Evolutionary conservation across 2,329 filamentous ascomycete species (phyloP), one percentile per base, ranked within the genome.

Genomic region (Apiospora phragmitis): DNA sequence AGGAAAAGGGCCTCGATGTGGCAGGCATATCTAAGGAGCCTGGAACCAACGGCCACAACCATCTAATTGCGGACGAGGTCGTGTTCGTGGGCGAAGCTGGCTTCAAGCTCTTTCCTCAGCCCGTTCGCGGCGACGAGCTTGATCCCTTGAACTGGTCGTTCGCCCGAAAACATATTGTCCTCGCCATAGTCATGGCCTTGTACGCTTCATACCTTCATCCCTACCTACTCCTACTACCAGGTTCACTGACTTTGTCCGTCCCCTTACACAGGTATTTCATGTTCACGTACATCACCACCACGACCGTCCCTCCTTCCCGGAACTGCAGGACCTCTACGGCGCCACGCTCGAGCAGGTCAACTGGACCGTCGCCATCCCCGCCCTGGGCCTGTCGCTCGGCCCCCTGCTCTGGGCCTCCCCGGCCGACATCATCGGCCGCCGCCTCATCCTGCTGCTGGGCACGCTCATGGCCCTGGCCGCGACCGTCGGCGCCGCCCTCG

Each of bases 241-340:
- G 1, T 45, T 45, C 43, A 12, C 21, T 62, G 55, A 62, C 32
- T 26, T 3, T 35, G 38, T 35, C 16, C 11, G 1, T 11, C 51
- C 26, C 14, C 11, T 45, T 2, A 8, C n/a, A 12, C 69, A 86
- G 85, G 72, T 88, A 88, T 74, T 89, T 89, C 74, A 79, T 89
- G 72, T 88, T 89, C 79, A 89, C 87, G 21, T 89, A 88, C 78
- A 82, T 89, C 71, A 89, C 87, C 0, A 89, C 87, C 1, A 87
- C 85, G 0, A 87, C 86, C 0, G 85, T 89, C 0, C 86, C 2
- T 87, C 86, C 0, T 89, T 88, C 72, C 77, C 82, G 0, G 79
- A 82, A 29, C 81, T 89, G 29, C 83, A 89, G 74, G 78, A 81
- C 2, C 79, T 85, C 69, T 88, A 85, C 74, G 69, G 75, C 62